Base-by-base conservation (phyloP, 2,329 filamentous ascomycete genomes). In the Leptographium flavum region DNA sequence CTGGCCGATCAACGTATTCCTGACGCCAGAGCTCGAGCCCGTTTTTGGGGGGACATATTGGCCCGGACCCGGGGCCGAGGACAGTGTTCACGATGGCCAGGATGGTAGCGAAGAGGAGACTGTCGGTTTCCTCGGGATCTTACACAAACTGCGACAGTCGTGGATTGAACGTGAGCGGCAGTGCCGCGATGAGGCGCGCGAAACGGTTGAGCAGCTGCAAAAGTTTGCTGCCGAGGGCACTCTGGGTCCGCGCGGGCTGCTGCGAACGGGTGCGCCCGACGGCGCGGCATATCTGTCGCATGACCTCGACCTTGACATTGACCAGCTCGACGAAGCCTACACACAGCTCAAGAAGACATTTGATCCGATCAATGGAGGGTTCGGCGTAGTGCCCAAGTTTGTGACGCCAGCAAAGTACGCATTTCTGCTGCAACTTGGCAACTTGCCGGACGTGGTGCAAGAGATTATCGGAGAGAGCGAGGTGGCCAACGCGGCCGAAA, bases 31-130 rank as follows among this genome's bases (percentile, higher is more conserved):
- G 53, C 73, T 96, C 23, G 82, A 94, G 57, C 92, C 92, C 1
- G 83, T 98, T 10, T 96, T 95, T 63, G 92, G 92, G 32, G 90
- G 90, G 22, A 95, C 90, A 9, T 96, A 95, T 62, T 96, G 87
- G 84, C 87, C 88, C 4, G 85, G 84, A 1, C 85, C 87, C 0
- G 80, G 78, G 41, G 75, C 78, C 5, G 65, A 68, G 21, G 58
- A 60, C 22, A 57, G 68, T 5, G 45, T 50, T 9, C 42, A 48
- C 63, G 71, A 39, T 59, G 51, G 65, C 56, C 58, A 57, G 42
- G 58, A 62, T 30, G 63, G 65, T 22, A 70, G 70, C 11, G 66
- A 73, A 5, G 76, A 78, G 39, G 75, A 81, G 5, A 14, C 37
- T 14, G 72, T 85, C n/a, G 81, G 85, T 36, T 94, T 95, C 55